Evolutionary conservation across 805 yeast genomes (phyloP), one percentile per base, ranked within the genome.

Genomic region (Pichia sporocuriosa): DNA sequence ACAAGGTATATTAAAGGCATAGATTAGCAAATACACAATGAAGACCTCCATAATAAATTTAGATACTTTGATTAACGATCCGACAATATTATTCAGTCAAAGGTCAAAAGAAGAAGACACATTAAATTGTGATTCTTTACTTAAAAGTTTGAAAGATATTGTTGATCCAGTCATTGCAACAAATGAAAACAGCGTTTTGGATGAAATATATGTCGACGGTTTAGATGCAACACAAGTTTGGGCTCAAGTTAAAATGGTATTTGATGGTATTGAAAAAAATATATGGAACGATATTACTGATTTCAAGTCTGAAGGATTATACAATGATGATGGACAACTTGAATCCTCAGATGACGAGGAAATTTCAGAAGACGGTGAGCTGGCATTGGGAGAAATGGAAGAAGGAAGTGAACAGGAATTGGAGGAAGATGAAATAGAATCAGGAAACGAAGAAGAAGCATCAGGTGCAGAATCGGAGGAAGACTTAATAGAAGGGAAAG

Each of bases 221-320:
- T 67, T 90, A 41, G 96, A 85, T 59, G 80, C 96, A 20, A 74
- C 82, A 30, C 97, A 90, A 58, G 88, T 93, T 0, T 90, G 90
- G 87, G 95, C 90, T 42, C 97, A 90, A 62, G 81, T 85, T 2
- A 86, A 84, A 61, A 73, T 90, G 65, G 81, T 90, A 16, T 66
- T 87, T 29, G 96, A 88, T 44, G 82, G 81, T 7, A 82, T 83
- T 11, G 78, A 81, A 22, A 87, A 81, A 36, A 69, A 71, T 27
- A 57, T 84, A 56, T 70, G 68, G 42, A 75, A 69, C 16, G 70
- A 71, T 39, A 72, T 86, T 33, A 79, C 79, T 2, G 67, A 63
- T 28, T 55, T 81, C 44, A 73, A 66, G 48, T 64, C 63, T 44
- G 52, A 53, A 27, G 55, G 55, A 62, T 4, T 48, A 4, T 24